phyloP scores from a whole-genome alignment of 2,329 filamentous ascomycete genomes.

The Nectriaceae sp. region DNA sequence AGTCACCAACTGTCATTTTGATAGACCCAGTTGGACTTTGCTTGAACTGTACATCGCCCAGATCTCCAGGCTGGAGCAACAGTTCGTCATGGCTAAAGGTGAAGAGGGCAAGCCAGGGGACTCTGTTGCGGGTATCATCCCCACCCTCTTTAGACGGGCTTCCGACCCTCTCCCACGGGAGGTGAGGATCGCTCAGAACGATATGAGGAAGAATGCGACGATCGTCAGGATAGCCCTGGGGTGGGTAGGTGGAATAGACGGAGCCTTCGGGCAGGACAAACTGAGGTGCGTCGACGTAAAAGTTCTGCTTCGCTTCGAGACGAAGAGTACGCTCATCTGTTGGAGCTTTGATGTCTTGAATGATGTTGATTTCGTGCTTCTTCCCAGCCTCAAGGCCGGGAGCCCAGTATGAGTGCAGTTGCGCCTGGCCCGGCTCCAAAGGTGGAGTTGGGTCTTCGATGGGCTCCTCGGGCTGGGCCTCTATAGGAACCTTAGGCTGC shows the following conservation, averaged over 20 bases:
- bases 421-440: slow-evolving; percentile 13
- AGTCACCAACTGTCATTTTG: slow-evolving; percentile 11
- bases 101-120: slow-evolving; percentile 44
- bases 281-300: slow-evolving; percentile 39
- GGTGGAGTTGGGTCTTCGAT: not conserved
- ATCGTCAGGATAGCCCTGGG: slow-evolving; percentile 37
- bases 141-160: slow-evolving; percentile 11
- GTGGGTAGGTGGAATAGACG: slow-evolving; percentile 43
- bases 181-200: slow-evolving; percentile 43
- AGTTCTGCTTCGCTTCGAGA: slow-evolving; percentile 24
- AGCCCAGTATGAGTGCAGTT: slow-evolving; percentile 21
- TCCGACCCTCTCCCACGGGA: slow-evolving; percentile 44
- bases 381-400: slow-evolving; percentile 16
- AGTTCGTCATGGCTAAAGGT: slow-evolving; percentile 38
- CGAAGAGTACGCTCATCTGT: not conserved
- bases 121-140: slow-evolving; percentile 19
- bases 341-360: slow-evolving; percentile 3
- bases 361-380: slow-evolving; percentile 7
- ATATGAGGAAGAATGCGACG: slow-evolving; percentile 43
- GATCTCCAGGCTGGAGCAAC: slow-evolving; percentile 16
- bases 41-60: slow-evolving; percentile 6
- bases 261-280: slow-evolving; percentile 34
- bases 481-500: not conserved
- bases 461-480: not conserved
- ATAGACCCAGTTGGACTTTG: slow-evolving; percentile 11